These are phyloP conservation scores for Ajuga reptans DNA, from an alignment of 305 asterid genomes.

Conservation along the genomic window DNA sequence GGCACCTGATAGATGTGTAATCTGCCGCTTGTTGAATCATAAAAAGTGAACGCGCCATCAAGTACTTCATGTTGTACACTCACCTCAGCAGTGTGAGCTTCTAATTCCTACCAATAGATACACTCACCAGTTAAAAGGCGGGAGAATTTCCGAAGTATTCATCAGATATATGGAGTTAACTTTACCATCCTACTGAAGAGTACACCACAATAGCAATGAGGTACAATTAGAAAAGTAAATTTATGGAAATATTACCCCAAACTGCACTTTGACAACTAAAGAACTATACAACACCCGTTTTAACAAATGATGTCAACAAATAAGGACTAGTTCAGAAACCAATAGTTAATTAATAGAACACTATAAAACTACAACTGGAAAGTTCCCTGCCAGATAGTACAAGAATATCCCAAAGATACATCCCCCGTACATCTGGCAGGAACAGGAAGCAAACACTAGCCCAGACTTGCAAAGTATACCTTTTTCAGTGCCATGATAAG, in stretches of 20 bases:
- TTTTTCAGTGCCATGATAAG: constrained; percentile 70
- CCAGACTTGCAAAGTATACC: constrained; percentile 33
- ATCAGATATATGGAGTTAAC: neutral
- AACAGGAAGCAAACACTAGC: constrained; percentile 11
- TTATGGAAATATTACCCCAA: neutral
- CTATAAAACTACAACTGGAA: neutral
- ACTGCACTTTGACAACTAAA: neutral
- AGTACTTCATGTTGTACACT: constrained; percentile 72
- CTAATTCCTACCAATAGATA: constrained; percentile 53
- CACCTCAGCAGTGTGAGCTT: constrained; percentile 66
- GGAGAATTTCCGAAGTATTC: neutral
- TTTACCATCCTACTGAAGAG: neutral
- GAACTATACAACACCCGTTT: constrained; percentile 1
- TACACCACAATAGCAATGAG: neutral
- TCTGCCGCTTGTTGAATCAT: constrained; percentile 64
- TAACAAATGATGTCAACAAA: neutral
- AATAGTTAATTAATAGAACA: neutral
- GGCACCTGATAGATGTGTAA: constrained; percentile 88
- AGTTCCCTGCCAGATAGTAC: neutral
- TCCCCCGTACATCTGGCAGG: neutral
- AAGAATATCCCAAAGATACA: neutral
- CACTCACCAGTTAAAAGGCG: neutral
- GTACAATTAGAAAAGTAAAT: neutral
- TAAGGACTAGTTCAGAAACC: neutral
- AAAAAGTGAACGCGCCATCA: constrained; percentile 77